Percentiles rank a stretch among this genome's conserved stretches.
Evolutionary conservation across 371 early-diverging fungal genomes (phyloP).

Genomic region (Gilbertella persicaria): DNA sequence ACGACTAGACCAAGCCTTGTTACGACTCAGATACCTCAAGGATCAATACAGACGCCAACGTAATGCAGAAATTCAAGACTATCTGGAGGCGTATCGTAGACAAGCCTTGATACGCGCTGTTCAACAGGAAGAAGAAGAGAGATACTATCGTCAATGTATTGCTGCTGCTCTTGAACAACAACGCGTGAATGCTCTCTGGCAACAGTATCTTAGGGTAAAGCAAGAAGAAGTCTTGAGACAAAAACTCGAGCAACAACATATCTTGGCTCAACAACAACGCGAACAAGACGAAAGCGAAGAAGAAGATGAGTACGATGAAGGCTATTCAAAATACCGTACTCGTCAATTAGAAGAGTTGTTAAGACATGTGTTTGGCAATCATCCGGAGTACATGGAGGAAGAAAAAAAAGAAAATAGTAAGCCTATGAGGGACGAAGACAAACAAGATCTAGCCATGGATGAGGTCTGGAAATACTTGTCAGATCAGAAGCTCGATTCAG

Average conservation of each 20-base stretch:
- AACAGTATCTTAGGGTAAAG: constrained; percentile 11
- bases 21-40: constrained; percentile 9
- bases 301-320: neutral
- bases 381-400: neutral
- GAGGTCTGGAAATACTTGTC: constrained; percentile 20
- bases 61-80: constrained; percentile 21
- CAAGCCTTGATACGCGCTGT: constrained; percentile 25
- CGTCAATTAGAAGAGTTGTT: constrained; percentile 17
- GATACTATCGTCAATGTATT: constrained; percentile 31
- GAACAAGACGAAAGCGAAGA: neutral
- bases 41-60: constrained; percentile 27
- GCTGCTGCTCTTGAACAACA: constrained; percentile 27
- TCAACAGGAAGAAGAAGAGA: constrained; percentile 25
- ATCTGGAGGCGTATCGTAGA: constrained; percentile 24
- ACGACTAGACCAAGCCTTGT: constrained; percentile 19
- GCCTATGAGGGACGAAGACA: neutral
- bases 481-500: constrained; percentile 9
- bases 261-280: neutral
- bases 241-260: neutral
- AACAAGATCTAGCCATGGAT: constrained; percentile 4
- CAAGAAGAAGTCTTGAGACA: constrained; percentile 2
- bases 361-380: constrained; percentile 12
- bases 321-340: constrained; percentile 18
- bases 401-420: neutral
- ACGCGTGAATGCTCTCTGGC: constrained; percentile 9